Base-by-base conservation (phyloP, 2,329 filamentous ascomycete genomes). In the Bipolaris gigantea region DNA sequence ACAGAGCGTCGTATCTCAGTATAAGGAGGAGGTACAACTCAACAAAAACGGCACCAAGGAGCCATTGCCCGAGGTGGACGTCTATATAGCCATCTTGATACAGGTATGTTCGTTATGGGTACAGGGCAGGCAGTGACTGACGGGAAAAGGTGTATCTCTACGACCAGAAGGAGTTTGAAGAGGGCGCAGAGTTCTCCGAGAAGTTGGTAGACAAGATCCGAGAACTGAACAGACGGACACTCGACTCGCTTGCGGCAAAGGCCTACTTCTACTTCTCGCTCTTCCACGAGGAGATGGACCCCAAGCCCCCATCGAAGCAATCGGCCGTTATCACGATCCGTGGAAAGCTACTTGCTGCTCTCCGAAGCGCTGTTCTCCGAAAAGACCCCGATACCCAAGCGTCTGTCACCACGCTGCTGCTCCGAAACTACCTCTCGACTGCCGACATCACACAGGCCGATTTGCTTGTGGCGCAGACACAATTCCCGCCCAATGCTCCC, bases 351-450 rank as follows among this genome's bases (percentile, higher is more conserved):
- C 85, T 99, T 50, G 87, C 90, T 49, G 93, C 92, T 16, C 86
- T 99, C 55, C 86, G 94, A 69, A 97, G 93, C 41, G 90, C 94
- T n/a, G 94, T 97, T 25, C 82, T 99, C 60, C 89, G 94, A 66
- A 97, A 97, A 80, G 94, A 99, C 75, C 86, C 92, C 62, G 94
- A 99, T 69, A 97, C 90, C n/a, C 93, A 97, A 78, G 91, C 94
- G 25, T 91, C 93, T 0, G 91, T 97, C 64, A 97, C 96, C 63
- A 95, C 96, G 13, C 83, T 99, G 53, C 83, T 99, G 48, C 87
- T 99, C 65, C 90, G 94, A 67, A 99, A 94, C 78, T 99, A 99
- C 75, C 86, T 99, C 62, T 87, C 89, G 44, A 97, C 93, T 40
- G 96, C 94, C 62, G 93, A 97, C 77, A 97, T 99, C 76, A 89